phyloP scores from a whole-genome alignment of 352 stramenopile genomes.

The Pythium angustatum region DNA sequence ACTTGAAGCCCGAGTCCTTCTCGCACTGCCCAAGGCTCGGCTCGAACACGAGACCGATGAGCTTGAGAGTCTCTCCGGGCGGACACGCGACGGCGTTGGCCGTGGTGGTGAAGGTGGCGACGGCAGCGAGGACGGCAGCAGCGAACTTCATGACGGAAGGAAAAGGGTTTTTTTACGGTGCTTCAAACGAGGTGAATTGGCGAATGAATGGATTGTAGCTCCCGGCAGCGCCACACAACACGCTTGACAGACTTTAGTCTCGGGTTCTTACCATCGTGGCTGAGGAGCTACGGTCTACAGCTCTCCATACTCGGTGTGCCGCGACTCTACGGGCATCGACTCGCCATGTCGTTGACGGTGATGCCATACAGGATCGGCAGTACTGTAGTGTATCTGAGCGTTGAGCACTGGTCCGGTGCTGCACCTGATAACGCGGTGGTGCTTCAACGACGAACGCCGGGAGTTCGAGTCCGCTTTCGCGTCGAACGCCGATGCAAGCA shows the following conservation, averaged over 20 bases:
- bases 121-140: background rate
- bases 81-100: conserved; percentile 2
- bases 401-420: background rate
- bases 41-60: conserved; percentile 11
- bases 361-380: background rate
- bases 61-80: background rate
- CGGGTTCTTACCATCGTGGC: background rate
- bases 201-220: conserved; percentile 2
- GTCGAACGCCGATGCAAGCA: too few species aligned
- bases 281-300: background rate
- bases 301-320: too few species aligned
- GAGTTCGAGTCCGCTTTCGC: background rate
- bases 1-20: conserved; percentile 7
- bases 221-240: background rate
- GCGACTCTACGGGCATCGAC: too few species aligned
- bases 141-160: conserved; percentile 10
- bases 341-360: background rate
- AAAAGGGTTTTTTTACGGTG: background rate
- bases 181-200: conserved; percentile 10
- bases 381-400: background rate
- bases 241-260: background rate
- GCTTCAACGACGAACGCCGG: background rate
- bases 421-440: background rate
- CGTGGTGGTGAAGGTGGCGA: conserved; percentile 7
- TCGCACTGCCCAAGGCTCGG: conserved; percentile 4